phyloP scores from a whole-genome alignment of 75 land plant genomes.

The Pinus tabuliformis region DNA sequence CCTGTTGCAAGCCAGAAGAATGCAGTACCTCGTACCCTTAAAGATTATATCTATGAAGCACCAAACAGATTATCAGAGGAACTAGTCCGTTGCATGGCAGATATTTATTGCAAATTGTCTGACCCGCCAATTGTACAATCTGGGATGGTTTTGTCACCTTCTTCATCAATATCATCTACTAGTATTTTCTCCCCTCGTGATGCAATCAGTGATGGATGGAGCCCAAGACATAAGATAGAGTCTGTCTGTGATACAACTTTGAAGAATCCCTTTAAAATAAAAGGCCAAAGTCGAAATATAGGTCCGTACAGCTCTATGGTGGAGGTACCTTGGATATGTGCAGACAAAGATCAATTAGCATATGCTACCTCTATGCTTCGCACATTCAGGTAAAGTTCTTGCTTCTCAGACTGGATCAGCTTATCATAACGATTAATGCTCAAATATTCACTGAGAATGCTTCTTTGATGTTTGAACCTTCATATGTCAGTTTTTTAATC shows the following conservation, averaged over 20 bases:
- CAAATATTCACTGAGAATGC: not conserved
- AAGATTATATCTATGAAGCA: slow-evolving; percentile 59
- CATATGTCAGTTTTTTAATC: not conserved
- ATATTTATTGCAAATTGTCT: slow-evolving; percentile 68
- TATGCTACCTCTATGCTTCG: slow-evolving; percentile 62
- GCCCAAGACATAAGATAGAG: slow-evolving; percentile 10
- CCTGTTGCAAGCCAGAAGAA: slow-evolving; percentile 5
- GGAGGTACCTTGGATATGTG: slow-evolving; percentile 65
- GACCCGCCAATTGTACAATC: slow-evolving; percentile 24
- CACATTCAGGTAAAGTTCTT: slow-evolving; percentile 50
- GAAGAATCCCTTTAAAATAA: slow-evolving; percentile 11
- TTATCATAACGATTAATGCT: too few species aligned
- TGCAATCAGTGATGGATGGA: slow-evolving; percentile 15
- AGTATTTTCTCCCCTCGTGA: slow-evolving; percentile 21
- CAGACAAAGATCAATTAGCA: slow-evolving; percentile 50
- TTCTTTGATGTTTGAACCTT: slow-evolving; percentile 2
- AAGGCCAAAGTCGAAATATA: slow-evolving; percentile 1
- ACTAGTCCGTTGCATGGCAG: slow-evolving; percentile 80
- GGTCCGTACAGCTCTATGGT: slow-evolving; percentile 30
- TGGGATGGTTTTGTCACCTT: slow-evolving; percentile 35
- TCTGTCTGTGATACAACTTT: slow-evolving; percentile 6
- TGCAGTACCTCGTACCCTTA: slow-evolving; percentile 27
- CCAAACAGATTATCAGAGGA: slow-evolving; percentile 88
- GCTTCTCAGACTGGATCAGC: not conserved
- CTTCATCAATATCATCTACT: slow-evolving; percentile 44